Percentiles rank a stretch among this genome's conserved stretches.
Evolutionary conservation across 73 alveolate genomes (phyloP).

Genomic region (Paramecium sexaurelia): DNA sequence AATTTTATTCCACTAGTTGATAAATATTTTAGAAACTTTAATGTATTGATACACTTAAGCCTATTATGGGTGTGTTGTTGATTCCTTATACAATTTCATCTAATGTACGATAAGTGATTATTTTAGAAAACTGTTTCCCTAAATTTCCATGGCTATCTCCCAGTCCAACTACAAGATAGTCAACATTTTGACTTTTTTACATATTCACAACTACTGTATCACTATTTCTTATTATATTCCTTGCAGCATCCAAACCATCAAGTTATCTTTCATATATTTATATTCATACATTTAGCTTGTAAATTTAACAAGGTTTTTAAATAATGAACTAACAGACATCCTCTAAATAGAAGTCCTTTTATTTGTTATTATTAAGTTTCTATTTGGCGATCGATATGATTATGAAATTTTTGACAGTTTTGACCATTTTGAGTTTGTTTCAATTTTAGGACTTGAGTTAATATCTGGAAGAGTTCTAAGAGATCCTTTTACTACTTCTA

Average conservation of each 20-base stretch:
- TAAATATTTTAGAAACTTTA: not conserved
- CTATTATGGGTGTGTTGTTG: not conserved
- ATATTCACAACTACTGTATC: not conserved
- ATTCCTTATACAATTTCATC: not conserved
- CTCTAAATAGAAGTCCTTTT: not conserved
- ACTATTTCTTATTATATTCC: not conserved
- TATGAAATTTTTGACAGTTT: not conserved
- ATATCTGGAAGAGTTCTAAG: not conserved
- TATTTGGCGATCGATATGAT: slow-evolving; percentile 22
- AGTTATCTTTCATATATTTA: not conserved
- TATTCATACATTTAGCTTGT: not conserved
- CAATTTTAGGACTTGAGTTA: not conserved
- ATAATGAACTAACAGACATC: not conserved
- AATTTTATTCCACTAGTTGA: not conserved
- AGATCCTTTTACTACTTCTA: not conserved
- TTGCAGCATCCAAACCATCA: not conserved
- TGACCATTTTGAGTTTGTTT: not conserved
- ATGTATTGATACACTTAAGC: slow-evolving; percentile 3
- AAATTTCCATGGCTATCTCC: not conserved
- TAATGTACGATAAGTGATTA: not conserved
- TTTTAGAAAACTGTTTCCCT: not conserved
- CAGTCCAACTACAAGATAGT: not conserved
- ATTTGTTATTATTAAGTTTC: not conserved
- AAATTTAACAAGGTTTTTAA: not conserved
- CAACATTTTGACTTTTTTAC: not conserved